Evolutionary conservation across 768 basidiomycete species (phyloP), one percentile per base, ranked within the genome.

Genomic region (Naganishia vishniacii): DNA sequence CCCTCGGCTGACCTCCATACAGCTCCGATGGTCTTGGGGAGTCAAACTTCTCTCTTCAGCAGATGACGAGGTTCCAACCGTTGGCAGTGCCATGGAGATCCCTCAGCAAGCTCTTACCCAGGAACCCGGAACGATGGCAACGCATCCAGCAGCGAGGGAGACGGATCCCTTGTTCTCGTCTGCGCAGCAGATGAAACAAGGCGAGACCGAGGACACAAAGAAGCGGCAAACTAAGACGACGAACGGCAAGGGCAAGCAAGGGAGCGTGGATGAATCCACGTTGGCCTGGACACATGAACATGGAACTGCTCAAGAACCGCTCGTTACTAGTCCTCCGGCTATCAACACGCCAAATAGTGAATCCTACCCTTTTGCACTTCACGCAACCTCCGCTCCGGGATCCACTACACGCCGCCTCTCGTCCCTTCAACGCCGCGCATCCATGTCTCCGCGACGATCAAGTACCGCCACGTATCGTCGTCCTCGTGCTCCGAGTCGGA

Each of bases 21-120:
- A 89, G 89, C 78, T 95, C 31, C 87, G 93, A 16, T 97, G 94
- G 88, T 92, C 89, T 60, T 90, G 88, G 75, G 92, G 92, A 20
- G 86, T 95, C n/a, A 83, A 82, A 53, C 81, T 94, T 0, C 81
- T 95, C 8, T 82, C 88, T 0, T 83, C 83, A 62, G 87, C 88
- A 2, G 88, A 89, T 62, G 80, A 82, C 9, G 82, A 82, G 29
- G 67, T 41, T 9, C 58, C 69, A 3, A 64, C 67, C 13, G 61
- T 75, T 9, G 9, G 34, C 34, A 56, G 65, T 28, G 61, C 62
- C 1, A 32, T 59, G 18, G 59, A 67, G 42, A 59, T 60, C 29
- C 44, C 61, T 18, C 26, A 44, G 26, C 41, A 40, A 3, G 51
- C 48, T 1, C 23, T 61, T n/a, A 37, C 59, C 9, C 64, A 64